A percentile compares a stretch with the other conserved stretches of the same genome.
These are phyloP conservation scores for Volvox carteri DNA, from an alignment of 163 green algal genomes.

Conservation along the genomic window DNA sequence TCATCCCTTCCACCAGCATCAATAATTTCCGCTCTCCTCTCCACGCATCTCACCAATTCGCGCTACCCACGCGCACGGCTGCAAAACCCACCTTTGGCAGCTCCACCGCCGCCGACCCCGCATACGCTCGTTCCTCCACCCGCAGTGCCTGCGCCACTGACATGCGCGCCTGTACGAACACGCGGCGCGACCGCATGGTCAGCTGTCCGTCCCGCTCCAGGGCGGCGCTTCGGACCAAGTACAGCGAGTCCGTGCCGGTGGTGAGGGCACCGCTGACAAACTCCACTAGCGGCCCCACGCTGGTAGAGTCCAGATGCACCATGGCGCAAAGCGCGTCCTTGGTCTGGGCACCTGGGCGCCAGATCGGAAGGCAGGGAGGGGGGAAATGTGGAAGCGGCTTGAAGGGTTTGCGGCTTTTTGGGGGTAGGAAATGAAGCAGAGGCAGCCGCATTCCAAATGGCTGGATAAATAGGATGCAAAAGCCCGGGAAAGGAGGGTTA, in stretches of 20 bases:
- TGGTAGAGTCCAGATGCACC: slow-evolving; percentile 58
- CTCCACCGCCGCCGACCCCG: slow-evolving; percentile 8
- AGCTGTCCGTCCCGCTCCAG: slow-evolving; percentile 52
- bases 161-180: slow-evolving; percentile 65
- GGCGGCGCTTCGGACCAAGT: slow-evolving; percentile 38
- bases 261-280: slow-evolving; percentile 33
- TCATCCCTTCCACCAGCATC: no score
- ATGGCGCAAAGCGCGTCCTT: slow-evolving; percentile 47
- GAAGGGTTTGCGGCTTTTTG: no score
- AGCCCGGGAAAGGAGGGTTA: background rate
- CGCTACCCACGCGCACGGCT: no score
- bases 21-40: no score
- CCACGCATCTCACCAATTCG: no score
- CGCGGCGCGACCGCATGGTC: slow-evolving; percentile 55
- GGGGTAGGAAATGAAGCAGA: no score
- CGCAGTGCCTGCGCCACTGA: slow-evolving; percentile 41
- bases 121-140: slow-evolving; percentile 59
- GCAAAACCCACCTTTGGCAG: slow-evolving; percentile 64
- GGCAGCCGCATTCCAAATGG: no score
- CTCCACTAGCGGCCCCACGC: slow-evolving; percentile 55
- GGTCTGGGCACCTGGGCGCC: no score
- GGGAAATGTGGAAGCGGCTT: background rate
- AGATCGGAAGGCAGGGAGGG: background rate
- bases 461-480: no score
- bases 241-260: slow-evolving; percentile 33